Conservation (phyloP, 371 early-diverging fungal species). For the Mucor lusitanicus region DNA sequence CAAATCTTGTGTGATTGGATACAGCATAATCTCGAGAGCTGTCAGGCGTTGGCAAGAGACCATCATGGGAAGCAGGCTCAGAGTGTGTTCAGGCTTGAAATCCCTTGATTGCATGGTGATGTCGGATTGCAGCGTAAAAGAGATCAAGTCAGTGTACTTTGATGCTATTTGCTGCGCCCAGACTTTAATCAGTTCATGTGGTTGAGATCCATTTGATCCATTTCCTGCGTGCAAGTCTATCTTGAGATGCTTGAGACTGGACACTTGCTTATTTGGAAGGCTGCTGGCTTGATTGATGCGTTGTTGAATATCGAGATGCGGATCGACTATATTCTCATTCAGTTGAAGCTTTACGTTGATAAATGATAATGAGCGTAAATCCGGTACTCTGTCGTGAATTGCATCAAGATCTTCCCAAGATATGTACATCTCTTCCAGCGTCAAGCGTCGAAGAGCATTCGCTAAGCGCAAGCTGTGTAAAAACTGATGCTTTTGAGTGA, state of each 20-base stretch:
- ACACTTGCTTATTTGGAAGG: not conserved
- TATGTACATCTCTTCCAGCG: not conserved
- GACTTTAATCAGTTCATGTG: not conserved
- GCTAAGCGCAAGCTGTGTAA: not conserved
- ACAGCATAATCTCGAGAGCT: not conserved
- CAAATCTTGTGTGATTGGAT: not conserved
- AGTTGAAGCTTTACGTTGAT: not conserved
- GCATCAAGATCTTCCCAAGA: not conserved
- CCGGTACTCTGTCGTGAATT: not conserved
- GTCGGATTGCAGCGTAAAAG: not conserved
- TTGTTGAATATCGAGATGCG: not conserved
- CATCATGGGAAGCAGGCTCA: not conserved
- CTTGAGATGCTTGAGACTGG: not conserved
- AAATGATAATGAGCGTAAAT: not conserved
- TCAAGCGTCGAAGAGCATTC: not conserved
- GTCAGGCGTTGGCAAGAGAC: not conserved
- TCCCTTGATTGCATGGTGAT: not conserved
- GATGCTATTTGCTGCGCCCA: not conserved
- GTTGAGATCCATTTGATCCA: not conserved
- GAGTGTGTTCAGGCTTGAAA: not conserved
- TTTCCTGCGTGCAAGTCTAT: not conserved
- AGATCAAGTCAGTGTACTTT: not conserved
- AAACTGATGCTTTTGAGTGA: not conserved
- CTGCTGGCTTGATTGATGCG: not conserved
- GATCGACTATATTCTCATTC: not conserved